Evolutionary conservation across 2,329 filamentous ascomycete species (phyloP), one percentile per base, ranked within the genome.

Genomic region (Catunica adiposa): DNA sequence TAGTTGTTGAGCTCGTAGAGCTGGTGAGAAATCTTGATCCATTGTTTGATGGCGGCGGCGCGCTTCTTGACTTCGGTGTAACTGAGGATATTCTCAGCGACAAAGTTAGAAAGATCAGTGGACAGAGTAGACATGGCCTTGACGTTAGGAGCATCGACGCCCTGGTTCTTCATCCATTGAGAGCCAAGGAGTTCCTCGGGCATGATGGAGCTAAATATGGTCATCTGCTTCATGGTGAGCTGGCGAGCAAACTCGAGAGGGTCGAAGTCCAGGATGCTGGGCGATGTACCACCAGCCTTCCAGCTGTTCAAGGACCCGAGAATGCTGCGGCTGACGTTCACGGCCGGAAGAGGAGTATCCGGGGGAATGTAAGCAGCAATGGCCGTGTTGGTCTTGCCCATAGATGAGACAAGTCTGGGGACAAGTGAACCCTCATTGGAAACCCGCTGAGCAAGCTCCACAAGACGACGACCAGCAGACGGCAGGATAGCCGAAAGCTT

Each of bases 1-100:
- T 96, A 98, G 70, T 98, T 98, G 71, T 92, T 84, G 25, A 97
- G 76, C 64, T 92, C 86, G 3, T 94, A 73, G 61, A 88, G 94
- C 63, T 86, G 86, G 62, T 84, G 78, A 0, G 87, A 88, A 62
- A 97, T 82, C 73, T 97, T 98, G 66, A 96, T 86, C 92, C 92
- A 98, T 63, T 97, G 89, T 72, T 98, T 97, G 71, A 98, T 92
- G 54, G 89, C 80, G 1, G 78, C 72, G 0, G 92, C 90, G 25
- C 92, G 81, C 72, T 90, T 94, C 77, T 97, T 97, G 25, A 84
- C 82, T 66, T 97, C 92, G n/a, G 86, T 78, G 57, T 88, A 78
- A 56, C 86, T 81, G 14, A 98, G 77, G 62, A 98, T 94, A 0
- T 86, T 94, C 65, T 97, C 90, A 0, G 88, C 86, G 9, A 98